Evolutionary conservation across 2,329 filamentous ascomycete species (phyloP), one percentile per base, ranked within the genome.

Genomic region (Microthyrium microscopicum): DNA sequence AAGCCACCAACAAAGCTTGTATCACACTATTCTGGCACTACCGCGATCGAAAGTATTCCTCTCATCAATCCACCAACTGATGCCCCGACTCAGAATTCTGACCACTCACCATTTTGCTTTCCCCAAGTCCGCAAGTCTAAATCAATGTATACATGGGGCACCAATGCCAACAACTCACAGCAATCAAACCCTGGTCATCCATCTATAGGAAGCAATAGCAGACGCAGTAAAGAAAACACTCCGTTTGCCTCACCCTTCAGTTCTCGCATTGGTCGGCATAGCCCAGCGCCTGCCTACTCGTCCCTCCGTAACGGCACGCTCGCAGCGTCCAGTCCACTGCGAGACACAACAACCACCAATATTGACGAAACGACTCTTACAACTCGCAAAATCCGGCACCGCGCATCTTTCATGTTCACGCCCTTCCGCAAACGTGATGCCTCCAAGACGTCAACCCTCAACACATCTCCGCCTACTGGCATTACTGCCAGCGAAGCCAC

Each of bases 331-430:
- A 24, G 19, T n/a, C 18, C 33, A 29, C 20, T 20, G 5, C 17
- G 25, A 28, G 20, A 32, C 11, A 32, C 16, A 42, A n/a, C 31
- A 48, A 15, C 46, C 47, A n/a, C 44, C 46, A 20, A 45, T 40
- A 24, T 31, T 9, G 39, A 48, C 12, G 46, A 51, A 12, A 42
- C 48, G 1, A 35, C 54, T 12, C 41, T 52, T 15, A 40, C 44
- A 9, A 56, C 52, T 17, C 47, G 58, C 17, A 50, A 54, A 22
- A 37, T 60, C 12, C 53, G 54, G 31, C 51, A 58, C 30, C 54
- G 55, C 15, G 56, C 54, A 12, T 63, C 60, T 1, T 46, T 61
- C 34, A 55, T 61, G 26, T 40, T 61, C 5, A 53, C 50, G 4
- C 52, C 58, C 1, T 60, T 62, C 44, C 57, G 54, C 40, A 62